phyloP scores from a whole-genome alignment of 1,139 yeast genomes.

The Debaryomycetaceae sp. region DNA sequence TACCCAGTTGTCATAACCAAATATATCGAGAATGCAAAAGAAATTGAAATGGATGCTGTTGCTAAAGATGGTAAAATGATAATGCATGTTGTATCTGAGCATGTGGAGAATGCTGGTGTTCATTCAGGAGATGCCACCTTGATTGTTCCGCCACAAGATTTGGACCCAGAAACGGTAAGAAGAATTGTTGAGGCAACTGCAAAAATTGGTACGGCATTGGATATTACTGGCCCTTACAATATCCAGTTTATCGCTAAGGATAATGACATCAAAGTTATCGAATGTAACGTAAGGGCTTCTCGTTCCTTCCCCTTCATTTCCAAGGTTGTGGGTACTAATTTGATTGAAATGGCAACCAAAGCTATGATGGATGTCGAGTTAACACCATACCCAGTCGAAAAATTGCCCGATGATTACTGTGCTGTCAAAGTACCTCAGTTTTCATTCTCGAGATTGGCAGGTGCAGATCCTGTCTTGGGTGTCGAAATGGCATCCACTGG shows the following conservation, averaged over 20 bases:
- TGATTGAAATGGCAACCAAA: conserved; percentile 96
- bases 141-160: conserved; percentile 95
- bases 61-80: conserved; percentile 92
- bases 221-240: conserved; percentile 97
- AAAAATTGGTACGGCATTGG: conserved; percentile 91
- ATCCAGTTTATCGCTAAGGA: conserved; percentile 94
- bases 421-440: conserved; percentile 98
- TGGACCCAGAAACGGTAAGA: conserved; percentile 85
- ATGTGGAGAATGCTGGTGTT: conserved; percentile 98
- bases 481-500: conserved; percentile 99
- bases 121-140: conserved; percentile 99
- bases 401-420: conserved; percentile 89
- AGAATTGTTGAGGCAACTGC: conserved; percentile 95
- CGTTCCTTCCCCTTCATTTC: conserved; percentile 98
- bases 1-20: conserved; percentile 97
- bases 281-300: conserved; percentile 97
- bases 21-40: conserved; percentile 95
- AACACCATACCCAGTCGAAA: conserved; percentile 83
- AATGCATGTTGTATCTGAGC: conserved; percentile 98
- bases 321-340: conserved; percentile 94
- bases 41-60: conserved; percentile 98
- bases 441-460: conserved; percentile 95
- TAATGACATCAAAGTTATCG: conserved; percentile 91
- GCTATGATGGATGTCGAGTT: conserved; percentile 90
- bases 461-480: conserved; percentile 98